Percentiles rank a stretch among this genome's conserved stretches.
Conservation (phyloP, 2,329 filamentous ascomycete genomes). For the Aspergillus pseudonomiae region DNA sequence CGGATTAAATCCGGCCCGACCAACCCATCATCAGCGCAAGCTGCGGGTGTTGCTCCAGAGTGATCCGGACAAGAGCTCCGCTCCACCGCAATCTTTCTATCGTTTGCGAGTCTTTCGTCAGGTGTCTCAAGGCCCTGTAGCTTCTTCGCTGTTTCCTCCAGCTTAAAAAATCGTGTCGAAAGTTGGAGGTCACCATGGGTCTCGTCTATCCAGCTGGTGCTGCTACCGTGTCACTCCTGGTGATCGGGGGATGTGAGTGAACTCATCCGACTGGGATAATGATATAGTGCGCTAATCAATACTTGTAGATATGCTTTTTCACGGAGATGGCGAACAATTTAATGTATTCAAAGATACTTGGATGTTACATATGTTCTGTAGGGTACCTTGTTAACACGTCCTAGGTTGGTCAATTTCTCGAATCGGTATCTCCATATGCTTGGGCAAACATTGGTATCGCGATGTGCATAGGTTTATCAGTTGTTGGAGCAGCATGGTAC, state of each 20-base stretch:
- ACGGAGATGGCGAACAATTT: slow-evolving; percentile 92
- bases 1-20: slow-evolving; percentile 38
- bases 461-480: slow-evolving; percentile 93
- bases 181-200: slow-evolving; percentile 61
- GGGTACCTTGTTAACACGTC: slow-evolving; percentile 23
- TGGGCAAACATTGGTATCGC: slow-evolving; percentile 91
- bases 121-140: slow-evolving; percentile 22
- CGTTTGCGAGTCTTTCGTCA: slow-evolving; percentile 15
- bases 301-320: slow-evolving; percentile 90
- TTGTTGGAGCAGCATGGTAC: slow-evolving; percentile 95
- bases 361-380: too few species aligned
- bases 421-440: slow-evolving; percentile 88
- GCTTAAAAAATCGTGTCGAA: slow-evolving; percentile 15
- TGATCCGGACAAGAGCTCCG: slow-evolving; percentile 20
- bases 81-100: slow-evolving; percentile 16
- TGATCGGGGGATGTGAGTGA: slow-evolving; percentile 77
- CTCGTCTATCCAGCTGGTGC: slow-evolving; percentile 71
- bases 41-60: slow-evolving; percentile 10
- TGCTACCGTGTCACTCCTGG: slow-evolving; percentile 66
- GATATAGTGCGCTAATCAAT: slow-evolving; percentile 23
- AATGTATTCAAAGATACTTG: slow-evolving; percentile 63
- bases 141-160: slow-evolving; percentile 23
- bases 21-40: slow-evolving; percentile 13
- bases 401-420: slow-evolving; percentile 89
- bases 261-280: slow-evolving; percentile 12